Evolutionary conservation across 257 asterid genomes (phyloP), one percentile per base, ranked within the genome.

Genomic region (Euphrasia confusa): DNA sequence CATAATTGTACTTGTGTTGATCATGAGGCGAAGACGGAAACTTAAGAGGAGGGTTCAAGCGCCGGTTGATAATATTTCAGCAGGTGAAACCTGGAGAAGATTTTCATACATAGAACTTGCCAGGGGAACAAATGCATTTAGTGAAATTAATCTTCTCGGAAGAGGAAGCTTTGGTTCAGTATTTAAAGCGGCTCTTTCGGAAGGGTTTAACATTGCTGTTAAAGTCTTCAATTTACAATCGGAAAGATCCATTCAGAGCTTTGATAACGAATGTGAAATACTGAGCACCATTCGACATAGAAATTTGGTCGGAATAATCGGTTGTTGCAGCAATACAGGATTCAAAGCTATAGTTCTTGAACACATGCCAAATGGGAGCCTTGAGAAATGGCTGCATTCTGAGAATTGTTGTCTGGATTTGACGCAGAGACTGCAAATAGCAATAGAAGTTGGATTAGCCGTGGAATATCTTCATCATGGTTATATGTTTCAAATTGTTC

Each of bases 181-280:
- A 3, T 72, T 42, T 27, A 72, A 35, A 68, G 81, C 68, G 5
- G 72, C 56, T 2, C 67, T 76, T 21, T 61, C 72, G n/a, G 70
- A 76, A 11, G 75, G 75, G 9, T 39, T 68, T 14, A 28, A 15
- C 12, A 57, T 72, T 53, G 81, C 75, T 3, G 70, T 65, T 4
- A 76, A 72, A 50, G 81, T 72, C 11, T 76, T 76, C 55, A 68
- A 76, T 39, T 35, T 57, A n/a, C 56, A 76, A 18, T 40, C 57
- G 11, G 58, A 54, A 54, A 24, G 33, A 18, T 14, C 33, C 2
- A 2, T 18, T 1, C 10, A 2, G 0, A 54, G 58, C 10, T 54
- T 54, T 24, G 58, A 3, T 8, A 24, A 7, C 4, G 58, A 54
- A 54, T 15, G 58, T 54, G 58, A 54, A 17, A 10, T 54, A 5